Evolutionary conservation across 148 eudicot genomes (phyloP).

Genomic region (Dysphania ambrosioides): DNA sequence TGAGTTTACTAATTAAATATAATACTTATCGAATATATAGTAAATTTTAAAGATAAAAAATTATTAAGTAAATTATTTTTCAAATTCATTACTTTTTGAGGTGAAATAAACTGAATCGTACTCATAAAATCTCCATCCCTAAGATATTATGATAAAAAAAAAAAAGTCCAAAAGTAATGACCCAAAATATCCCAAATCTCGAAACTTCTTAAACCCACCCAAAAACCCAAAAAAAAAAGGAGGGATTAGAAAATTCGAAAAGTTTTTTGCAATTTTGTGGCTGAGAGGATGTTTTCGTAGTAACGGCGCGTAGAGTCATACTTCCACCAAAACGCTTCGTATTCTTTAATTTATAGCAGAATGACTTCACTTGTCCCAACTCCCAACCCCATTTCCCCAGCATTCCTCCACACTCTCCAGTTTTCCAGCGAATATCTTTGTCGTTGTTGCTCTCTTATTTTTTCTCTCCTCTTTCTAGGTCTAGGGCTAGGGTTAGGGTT

Average conservation of each 20-base stretch:
- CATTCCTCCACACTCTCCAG: neutral
- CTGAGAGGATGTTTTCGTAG: constrained; percentile 6
- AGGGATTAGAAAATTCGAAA: constrained; percentile 24
- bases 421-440: constrained; percentile 13
- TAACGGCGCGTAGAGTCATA: constrained; percentile 1
- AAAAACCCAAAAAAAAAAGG: constrained; percentile 13
- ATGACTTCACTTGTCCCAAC: too few relatives aligned
- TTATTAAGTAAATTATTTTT: too few relatives aligned
- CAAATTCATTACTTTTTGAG: too few relatives aligned
- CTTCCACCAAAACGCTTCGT: neutral
- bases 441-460: neutral
- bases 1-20: too few relatives aligned
- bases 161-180: neutral
- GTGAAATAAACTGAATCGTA: too few relatives aligned
- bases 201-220: too few relatives aligned
- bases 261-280: constrained; percentile 1
- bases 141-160: too few relatives aligned
- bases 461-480: constrained; percentile 19
- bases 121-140: too few relatives aligned
- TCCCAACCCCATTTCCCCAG: too few relatives aligned
- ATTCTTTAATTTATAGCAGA: neutral
- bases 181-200: neutral
- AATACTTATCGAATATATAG: too few relatives aligned
- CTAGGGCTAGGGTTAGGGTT: constrained; percentile 40
- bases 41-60: too few relatives aligned